Evolutionary conservation across 1,139 yeast species (phyloP).

Genomic region (Blastobotrys illinoisensis): DNA sequence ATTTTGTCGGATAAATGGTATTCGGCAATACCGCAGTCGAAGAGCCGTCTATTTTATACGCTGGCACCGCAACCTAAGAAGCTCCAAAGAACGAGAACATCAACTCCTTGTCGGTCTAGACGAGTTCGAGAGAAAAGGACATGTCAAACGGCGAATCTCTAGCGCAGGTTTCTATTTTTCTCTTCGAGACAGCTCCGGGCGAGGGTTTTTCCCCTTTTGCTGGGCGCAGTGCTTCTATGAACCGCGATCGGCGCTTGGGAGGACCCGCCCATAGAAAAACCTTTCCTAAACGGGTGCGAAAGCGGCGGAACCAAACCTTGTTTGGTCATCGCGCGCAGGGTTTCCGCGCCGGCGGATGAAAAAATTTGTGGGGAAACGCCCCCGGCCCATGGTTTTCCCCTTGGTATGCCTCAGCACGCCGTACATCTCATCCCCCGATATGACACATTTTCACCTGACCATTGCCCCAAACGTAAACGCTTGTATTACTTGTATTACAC

Average conservation of each 20-base stretch:
- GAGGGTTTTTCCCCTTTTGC: not conserved
- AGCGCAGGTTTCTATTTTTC: not conserved
- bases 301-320: not conserved
- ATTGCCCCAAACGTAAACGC: too few relatives aligned
- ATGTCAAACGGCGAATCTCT: not conserved
- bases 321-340: not conserved
- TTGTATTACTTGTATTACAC: too few relatives aligned
- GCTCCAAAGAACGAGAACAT: too few relatives aligned
- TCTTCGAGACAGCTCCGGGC: not conserved
- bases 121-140: not conserved
- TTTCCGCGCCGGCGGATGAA: not conserved
- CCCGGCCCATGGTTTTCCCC: not conserved
- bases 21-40: too few relatives aligned
- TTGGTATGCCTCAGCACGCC: not conserved
- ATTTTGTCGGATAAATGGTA: too few relatives aligned
- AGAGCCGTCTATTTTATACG: too few relatives aligned
- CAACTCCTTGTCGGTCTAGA: too few relatives aligned
- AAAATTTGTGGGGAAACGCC: not conserved
- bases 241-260: not conserved
- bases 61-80: too few relatives aligned
- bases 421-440: not conserved
- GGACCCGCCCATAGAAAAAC: not conserved
- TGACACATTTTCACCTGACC: not conserved
- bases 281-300: not conserved
- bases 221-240: not conserved